A percentile compares a stretch with the other conserved stretches of the same genome.
These are phyloP conservation scores for Croton setiger DNA, from an alignment of 441 rosid genomes.

Conservation along the genomic window DNA sequence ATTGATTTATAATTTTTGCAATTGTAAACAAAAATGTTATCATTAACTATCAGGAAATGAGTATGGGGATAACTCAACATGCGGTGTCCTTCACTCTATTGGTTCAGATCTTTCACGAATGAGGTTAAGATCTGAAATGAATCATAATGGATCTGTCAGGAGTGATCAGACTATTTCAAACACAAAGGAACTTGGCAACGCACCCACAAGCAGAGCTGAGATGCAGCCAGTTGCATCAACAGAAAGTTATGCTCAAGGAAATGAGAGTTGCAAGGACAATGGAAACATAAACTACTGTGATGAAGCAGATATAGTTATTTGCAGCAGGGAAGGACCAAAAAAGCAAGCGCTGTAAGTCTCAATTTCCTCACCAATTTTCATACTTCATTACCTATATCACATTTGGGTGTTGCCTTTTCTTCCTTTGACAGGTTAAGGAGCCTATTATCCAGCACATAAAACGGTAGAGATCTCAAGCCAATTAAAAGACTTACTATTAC, in stretches of 20 bases:
- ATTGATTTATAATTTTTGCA: too few species aligned
- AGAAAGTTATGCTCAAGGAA: slow-evolving; percentile 63
- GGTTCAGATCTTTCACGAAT: slow-evolving; percentile 95
- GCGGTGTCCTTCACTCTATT: slow-evolving; percentile 77
- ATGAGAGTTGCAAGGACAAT: slow-evolving; percentile 36
- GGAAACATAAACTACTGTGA: slow-evolving; percentile 29
- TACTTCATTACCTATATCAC: not conserved
- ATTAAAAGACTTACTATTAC: slow-evolving; percentile 4
- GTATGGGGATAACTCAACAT: slow-evolving; percentile 61
- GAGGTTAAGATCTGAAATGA: slow-evolving; percentile 51
- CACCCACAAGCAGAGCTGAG: too few species aligned
- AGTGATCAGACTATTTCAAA: not conserved
- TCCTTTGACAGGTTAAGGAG: slow-evolving; percentile 70
- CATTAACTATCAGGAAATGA: slow-evolving; percentile 32
- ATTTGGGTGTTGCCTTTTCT: not conserved
- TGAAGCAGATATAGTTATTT: slow-evolving; percentile 37
- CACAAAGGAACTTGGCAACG: too few species aligned
- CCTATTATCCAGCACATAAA: slow-evolving; percentile 72
- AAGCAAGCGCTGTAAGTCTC: slow-evolving; percentile 76
- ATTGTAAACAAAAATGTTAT: not conserved
- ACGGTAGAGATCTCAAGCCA: slow-evolving; percentile 72
- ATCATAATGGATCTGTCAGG: slow-evolving; percentile 21
- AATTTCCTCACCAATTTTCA: not conserved
- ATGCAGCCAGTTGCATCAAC: slow-evolving; percentile 76
- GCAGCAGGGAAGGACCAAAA: slow-evolving; percentile 58